Evolutionary conservation across 2,329 filamentous ascomycete genomes (phyloP).

Genomic region (Thielaviopsis punctulata): DNA sequence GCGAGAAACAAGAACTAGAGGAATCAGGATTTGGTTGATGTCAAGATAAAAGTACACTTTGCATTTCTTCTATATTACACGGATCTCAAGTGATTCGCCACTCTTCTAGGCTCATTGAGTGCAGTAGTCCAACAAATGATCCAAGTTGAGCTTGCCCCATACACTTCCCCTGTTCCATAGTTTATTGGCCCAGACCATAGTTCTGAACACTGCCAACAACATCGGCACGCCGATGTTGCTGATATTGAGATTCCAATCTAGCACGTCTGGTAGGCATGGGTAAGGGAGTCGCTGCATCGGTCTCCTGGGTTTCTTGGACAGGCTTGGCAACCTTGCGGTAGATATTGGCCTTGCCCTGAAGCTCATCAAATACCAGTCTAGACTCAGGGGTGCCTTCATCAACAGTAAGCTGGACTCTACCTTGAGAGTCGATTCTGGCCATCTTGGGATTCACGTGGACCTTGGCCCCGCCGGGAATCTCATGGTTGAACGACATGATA

Average conservation of each 20-base stretch:
- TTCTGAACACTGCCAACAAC: conserved; percentile 21
- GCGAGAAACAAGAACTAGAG: neutral
- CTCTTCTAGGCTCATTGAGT: neutral
- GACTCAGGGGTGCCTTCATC: conserved; percentile 22
- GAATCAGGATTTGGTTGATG: neutral
- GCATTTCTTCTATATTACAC: conserved; percentile 11
- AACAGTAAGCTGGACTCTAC: conserved; percentile 30
- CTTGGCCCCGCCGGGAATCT: conserved; percentile 35
- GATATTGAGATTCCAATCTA: conserved; percentile 1
- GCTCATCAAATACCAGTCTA: conserved; percentile 30
- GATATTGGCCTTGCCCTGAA: conserved; percentile 20
- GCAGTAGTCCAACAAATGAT: neutral
- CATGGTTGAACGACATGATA: conserved; percentile 25
- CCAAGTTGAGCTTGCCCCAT: neutral
- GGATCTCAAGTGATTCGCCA: neutral
- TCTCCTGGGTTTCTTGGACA: neutral
- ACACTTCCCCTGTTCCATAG: neutral
- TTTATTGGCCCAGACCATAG: conserved; percentile 21
- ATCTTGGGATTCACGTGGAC: conserved; percentile 29
- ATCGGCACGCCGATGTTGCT: conserved; percentile 6
- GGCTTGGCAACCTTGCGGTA: conserved; percentile 16
- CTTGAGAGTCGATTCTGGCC: conserved; percentile 31
- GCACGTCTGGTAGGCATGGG: neutral
- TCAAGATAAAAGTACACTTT: conserved; percentile 9
- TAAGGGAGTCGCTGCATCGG: neutral